Evolutionary conservation across 345 rosid genomes (phyloP).

Genomic region (Boechera divaricarpa): DNA sequence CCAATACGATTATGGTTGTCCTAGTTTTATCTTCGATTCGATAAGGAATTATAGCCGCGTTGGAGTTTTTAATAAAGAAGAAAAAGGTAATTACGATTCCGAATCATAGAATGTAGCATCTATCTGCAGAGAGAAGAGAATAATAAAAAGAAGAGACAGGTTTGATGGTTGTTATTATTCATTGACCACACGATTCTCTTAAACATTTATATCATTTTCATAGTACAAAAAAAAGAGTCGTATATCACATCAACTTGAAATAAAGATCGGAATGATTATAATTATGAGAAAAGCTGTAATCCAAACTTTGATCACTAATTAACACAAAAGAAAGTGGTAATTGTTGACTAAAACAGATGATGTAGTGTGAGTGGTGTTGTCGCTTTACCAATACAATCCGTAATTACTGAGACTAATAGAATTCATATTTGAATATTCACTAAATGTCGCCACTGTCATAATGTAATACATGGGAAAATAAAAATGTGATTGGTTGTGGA

Average conservation of each 20-base stretch:
- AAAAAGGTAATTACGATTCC: conserved; percentile 12
- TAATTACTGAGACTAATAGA: conserved; percentile 27
- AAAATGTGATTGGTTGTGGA: not conserved
- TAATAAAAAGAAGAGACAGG: conserved; percentile 40
- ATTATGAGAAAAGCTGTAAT: conserved; percentile 34
- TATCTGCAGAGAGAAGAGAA: not conserved
- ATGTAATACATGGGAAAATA: not conserved
- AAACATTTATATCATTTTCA: conserved; percentile 10
- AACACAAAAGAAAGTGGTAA: conserved; percentile 33
- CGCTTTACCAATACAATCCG: conserved; percentile 30
- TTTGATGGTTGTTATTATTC: conserved; percentile 45
- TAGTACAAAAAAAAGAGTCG: conserved; percentile 14
- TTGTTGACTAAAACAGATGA: conserved; percentile 47
- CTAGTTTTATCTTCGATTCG: too few relatives aligned
- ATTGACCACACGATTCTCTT: conserved; percentile 32
- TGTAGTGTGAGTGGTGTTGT: conserved; percentile 27
- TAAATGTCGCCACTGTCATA: conserved; percentile 2
- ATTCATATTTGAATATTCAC: conserved; percentile 18
- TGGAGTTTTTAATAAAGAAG: not conserved
- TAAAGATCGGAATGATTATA: conserved; percentile 23
- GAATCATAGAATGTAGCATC: conserved; percentile 25
- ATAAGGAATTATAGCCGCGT: not conserved
- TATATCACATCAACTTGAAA: conserved; percentile 39
- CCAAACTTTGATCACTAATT: conserved; percentile 25
- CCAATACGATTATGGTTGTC: not conserved